A percentile compares a stretch with the other conserved stretches of the same genome.
These are phyloP conservation scores for Salix caprea DNA, from an alignment of 345 rosid species.

Conservation along the genomic window DNA sequence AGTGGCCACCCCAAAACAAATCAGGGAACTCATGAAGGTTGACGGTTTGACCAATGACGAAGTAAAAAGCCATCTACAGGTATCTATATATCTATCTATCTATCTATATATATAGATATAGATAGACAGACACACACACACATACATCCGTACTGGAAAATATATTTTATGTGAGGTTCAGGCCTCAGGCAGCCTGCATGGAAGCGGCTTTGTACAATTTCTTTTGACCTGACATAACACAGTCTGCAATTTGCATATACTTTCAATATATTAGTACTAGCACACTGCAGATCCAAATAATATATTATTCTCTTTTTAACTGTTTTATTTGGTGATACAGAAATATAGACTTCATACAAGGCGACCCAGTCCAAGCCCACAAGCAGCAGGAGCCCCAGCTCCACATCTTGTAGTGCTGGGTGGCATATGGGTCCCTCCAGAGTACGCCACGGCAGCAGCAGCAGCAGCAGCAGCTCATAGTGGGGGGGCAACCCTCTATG, in stretches of 20 bases:
- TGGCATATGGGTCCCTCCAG: conserved; percentile 92
- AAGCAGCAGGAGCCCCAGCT: conserved; percentile 48
- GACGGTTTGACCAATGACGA: conserved; percentile 99
- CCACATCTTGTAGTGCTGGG: conserved; percentile 85
- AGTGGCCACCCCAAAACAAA: conserved; percentile 99
- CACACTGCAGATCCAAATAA: background rate
- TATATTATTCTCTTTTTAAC: background rate
- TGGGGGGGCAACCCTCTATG: conserved; percentile 51
- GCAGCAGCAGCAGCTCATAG: conserved; percentile 32
- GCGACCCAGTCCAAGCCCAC: conserved; percentile 92
- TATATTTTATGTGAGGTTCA: conserved; percentile 1
- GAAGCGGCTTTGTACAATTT: conserved; percentile 18
- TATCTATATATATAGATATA: background rate
- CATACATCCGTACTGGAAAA: background rate
- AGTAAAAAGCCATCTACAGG: conserved; percentile 99
- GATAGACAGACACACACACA: too few relatives aligned
- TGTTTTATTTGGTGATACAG: conserved; percentile 34
- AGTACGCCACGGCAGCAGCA: conserved; percentile 60
- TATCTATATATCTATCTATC: conserved; percentile 1
- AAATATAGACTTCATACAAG: conserved; percentile 97
- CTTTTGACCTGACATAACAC: conserved; percentile 17
- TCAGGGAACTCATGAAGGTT: conserved; percentile 97
- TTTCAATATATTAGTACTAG: background rate
- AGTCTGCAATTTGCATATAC: conserved; percentile 14
- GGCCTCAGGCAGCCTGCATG: conserved; percentile 15